Base-by-base conservation (phyloP, 441 rosid species). In the Isatis lusitanica region DNA sequence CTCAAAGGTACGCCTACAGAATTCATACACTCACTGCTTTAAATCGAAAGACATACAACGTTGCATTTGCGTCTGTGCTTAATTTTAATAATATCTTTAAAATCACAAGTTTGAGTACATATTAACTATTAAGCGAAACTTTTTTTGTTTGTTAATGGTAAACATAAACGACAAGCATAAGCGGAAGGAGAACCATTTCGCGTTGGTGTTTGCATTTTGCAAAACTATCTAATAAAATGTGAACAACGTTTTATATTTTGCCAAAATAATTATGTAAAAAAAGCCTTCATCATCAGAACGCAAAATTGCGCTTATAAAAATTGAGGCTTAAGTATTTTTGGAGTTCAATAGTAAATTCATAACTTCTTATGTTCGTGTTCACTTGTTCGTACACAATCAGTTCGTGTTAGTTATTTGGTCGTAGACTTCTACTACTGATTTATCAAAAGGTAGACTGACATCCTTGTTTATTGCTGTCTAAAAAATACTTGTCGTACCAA, bases 1-100 rank as follows among this genome's bases (percentile, higher is more conserved):
- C 77, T 71, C 80, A 44, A 66, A 66, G 76, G 80, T 77, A 35
- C 40, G 4, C 58, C 35, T 2, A 40, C 13, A 52, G 9, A 13
- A 40, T 53, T 28, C 36, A 59, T 39, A 13, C 59, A 42, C 15
- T 43, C 56, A 40, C 18, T n/a, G 44, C 3, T 31, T n/a, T 18
- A 63, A 52, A 30, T 5, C 9, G 11, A 48, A 6, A 67, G 1
- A 5, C 17, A 47, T 35, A 58, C 21, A 21, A 21, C 24, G 44
- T n/a, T 70, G 62, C 26, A 40, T 66, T 38, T 51, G 26, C 18
- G 16, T 28, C 39, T 52, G 31, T 3, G 42, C 17, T 52, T 53
- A 53, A 18, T 24, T 4, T 40, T 42, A 15, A 46, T 42, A 15
- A 46, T 46, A 46, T 35, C 7, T 0, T 5, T 6, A 33, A 33